These are phyloP conservation scores for Scolecobasidium constrictum DNA, from an alignment of 2,329 filamentous ascomycete species.

Conservation along the genomic window DNA sequence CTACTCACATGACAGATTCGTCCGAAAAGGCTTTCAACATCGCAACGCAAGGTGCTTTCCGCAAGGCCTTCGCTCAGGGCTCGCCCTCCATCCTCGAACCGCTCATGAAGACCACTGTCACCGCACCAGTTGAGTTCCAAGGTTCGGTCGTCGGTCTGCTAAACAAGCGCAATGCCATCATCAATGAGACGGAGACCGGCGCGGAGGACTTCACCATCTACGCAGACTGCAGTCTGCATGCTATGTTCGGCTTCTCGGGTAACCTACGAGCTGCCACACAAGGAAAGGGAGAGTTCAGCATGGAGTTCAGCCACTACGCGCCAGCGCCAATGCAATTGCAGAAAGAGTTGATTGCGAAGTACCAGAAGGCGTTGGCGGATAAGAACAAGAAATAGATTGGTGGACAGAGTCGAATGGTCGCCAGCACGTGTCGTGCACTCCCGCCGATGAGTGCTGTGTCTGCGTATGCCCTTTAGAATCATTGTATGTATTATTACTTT, in stretches of 20 bases:
- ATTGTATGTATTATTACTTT: too few relatives aligned
- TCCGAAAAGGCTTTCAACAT: constrained; percentile 93
- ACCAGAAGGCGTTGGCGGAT: constrained; percentile 55
- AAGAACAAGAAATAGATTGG: constrained; percentile 44
- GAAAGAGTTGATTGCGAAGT: constrained; percentile 59
- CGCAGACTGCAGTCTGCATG: constrained; percentile 86
- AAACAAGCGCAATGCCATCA: constrained; percentile 93
- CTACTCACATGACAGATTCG: constrained; percentile 95
- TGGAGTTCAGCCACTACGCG: constrained; percentile 97
- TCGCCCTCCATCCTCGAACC: constrained; percentile 83
- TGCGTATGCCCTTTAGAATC: too few relatives aligned
- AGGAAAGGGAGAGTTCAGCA: constrained; percentile 95
- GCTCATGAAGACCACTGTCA: constrained; percentile 96
- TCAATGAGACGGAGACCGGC: constrained; percentile 90
- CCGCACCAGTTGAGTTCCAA: constrained; percentile 93
- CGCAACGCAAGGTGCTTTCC: constrained; percentile 92
- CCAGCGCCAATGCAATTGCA: constrained; percentile 80
- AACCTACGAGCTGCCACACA: constrained; percentile 88
- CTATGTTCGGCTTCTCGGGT: constrained; percentile 95
- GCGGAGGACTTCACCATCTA: constrained; percentile 87
- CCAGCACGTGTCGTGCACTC: too few relatives aligned
- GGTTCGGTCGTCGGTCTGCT: constrained; percentile 87
- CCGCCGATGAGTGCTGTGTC: too few relatives aligned
- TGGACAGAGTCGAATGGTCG: neutral
- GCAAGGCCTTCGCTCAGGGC: constrained; percentile 76